A percentile compares a stretch with the other conserved stretches of the same genome.
These are phyloP conservation scores for Puccinia horiana DNA, from an alignment of 1,284 basidiomycete genomes.

Conservation along the genomic window DNA sequence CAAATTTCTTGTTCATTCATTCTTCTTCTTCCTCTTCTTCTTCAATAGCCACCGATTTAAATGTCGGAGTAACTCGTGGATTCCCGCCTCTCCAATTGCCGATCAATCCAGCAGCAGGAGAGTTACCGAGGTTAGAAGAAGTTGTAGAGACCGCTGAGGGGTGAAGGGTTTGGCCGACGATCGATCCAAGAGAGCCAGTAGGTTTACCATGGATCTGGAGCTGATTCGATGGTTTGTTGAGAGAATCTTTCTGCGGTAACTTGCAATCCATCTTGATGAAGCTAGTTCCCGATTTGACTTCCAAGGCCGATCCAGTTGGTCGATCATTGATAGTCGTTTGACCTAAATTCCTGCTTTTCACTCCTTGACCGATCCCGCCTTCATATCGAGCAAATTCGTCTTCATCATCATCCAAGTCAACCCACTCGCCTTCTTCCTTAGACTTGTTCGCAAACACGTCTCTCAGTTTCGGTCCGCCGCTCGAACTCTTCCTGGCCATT, in stretches of 20 bases:
- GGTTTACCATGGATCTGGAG: background rate
- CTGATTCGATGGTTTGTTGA: background rate
- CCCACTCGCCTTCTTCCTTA: constrained; percentile 47
- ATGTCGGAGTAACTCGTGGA: background rate
- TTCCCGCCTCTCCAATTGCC: constrained; percentile 24
- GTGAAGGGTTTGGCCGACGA: background rate
- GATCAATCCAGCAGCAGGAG: background rate
- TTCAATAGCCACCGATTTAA: constrained; percentile 42
- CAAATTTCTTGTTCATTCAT: background rate
- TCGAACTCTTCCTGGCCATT: background rate
- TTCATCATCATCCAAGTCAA: constrained; percentile 40
- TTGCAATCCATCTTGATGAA: background rate
- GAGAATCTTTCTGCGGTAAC: background rate
- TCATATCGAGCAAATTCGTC: constrained; percentile 29
- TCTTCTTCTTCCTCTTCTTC: constrained; percentile 47
- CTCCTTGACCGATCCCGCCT: constrained; percentile 40
- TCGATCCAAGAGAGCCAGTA: background rate
- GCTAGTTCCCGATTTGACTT: background rate
- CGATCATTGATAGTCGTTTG: background rate
- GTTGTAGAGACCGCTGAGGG: background rate
- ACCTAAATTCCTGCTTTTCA: background rate
- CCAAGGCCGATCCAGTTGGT: background rate
- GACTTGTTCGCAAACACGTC: constrained; percentile 44
- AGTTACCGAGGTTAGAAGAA: background rate
- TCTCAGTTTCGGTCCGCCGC: constrained; percentile 5